These are phyloP conservation scores for Phytophthora colocasiae DNA, from an alignment of 352 stramenopile genomes.

Conservation along the genomic window DNA sequence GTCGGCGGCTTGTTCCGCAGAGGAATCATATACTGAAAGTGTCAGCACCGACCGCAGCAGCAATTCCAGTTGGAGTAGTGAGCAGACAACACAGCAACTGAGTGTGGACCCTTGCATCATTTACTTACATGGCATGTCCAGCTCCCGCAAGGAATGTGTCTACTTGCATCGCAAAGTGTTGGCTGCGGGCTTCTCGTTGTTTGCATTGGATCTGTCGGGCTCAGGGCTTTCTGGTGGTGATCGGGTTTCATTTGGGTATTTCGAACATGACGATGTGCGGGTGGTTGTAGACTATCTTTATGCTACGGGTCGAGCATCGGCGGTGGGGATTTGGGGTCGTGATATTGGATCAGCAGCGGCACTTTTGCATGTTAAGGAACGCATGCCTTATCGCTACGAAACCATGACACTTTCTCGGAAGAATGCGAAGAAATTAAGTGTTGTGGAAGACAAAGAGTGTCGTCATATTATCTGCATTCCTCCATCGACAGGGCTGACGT, in stretches of 20 bases:
- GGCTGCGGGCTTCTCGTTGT: slow-evolving; percentile 67
- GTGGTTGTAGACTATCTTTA: slow-evolving; percentile 72
- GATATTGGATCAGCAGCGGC: slow-evolving; percentile 66
- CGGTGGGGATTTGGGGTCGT: slow-evolving; percentile 70
- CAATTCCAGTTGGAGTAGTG: slow-evolving; percentile 26
- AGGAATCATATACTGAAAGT: slow-evolving; percentile 20
- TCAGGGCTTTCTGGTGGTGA: slow-evolving; percentile 73
- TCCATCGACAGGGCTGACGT: slow-evolving; percentile 48
- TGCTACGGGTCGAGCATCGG: slow-evolving; percentile 57
- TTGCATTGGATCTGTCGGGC: slow-evolving; percentile 76
- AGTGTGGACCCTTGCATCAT: slow-evolving; percentile 61
- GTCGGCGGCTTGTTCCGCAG: slow-evolving; percentile 1
- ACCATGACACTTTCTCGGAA: slow-evolving; percentile 47
- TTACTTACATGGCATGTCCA: slow-evolving; percentile 85
- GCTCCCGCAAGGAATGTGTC: slow-evolving; percentile 76
- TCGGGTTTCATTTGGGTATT: slow-evolving; percentile 72
- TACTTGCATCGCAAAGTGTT: slow-evolving; percentile 70
- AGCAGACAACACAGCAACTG: background rate
- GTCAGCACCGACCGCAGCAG: slow-evolving; percentile 40
- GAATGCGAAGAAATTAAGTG: slow-evolving; percentile 46
- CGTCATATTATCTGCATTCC: slow-evolving; percentile 59
- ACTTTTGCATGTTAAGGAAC: slow-evolving; percentile 60
- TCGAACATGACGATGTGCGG: slow-evolving; percentile 72
- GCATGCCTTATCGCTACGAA: slow-evolving; percentile 54
- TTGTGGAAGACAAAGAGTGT: slow-evolving; percentile 52